These are phyloP conservation scores for Coniosporium tulheliwenetii DNA, from an alignment of 2,329 filamentous ascomycete genomes.

Conservation along the genomic window DNA sequence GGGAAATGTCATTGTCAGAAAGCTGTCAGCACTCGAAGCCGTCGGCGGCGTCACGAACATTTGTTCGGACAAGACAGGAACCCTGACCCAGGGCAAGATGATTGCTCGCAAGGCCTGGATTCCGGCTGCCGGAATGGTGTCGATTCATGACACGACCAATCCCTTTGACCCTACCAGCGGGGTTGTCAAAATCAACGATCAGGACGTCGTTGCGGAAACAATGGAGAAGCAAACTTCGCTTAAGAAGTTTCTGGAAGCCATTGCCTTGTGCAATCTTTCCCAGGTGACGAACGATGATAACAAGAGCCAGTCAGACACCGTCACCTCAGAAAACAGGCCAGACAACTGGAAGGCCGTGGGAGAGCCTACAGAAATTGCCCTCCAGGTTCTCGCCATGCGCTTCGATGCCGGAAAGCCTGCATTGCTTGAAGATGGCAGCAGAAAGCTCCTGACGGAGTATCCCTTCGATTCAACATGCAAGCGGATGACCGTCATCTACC, in stretches of 20 bases:
- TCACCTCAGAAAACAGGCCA: neutral
- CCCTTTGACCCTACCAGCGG: slow-evolving; percentile 18
- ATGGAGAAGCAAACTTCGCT: slow-evolving; percentile 12
- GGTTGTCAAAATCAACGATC: slow-evolving; percentile 12
- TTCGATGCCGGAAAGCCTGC: neutral
- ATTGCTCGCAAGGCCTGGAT: slow-evolving; percentile 19
- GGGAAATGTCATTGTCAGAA: slow-evolving; percentile 19
- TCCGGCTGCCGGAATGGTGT: slow-evolving; percentile 16
- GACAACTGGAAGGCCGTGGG: slow-evolving; percentile 20
- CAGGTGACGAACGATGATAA: slow-evolving; percentile 29
- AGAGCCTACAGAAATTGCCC: slow-evolving; percentile 11
- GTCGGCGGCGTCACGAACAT: slow-evolving; percentile 25
- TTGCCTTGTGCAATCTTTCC: slow-evolving; percentile 33
- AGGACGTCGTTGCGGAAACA: slow-evolving; percentile 8
- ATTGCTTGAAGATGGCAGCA: slow-evolving; percentile 47
- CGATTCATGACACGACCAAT: slow-evolving; percentile 13
- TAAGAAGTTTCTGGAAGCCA: slow-evolving; percentile 17
- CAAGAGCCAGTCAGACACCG: slow-evolving; percentile 25
- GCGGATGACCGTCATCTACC: slow-evolving; percentile 16
- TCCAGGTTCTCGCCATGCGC: slow-evolving; percentile 3
- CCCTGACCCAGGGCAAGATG: slow-evolving; percentile 19
- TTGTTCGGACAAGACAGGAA: slow-evolving; percentile 37
- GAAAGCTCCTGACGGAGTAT: slow-evolving; percentile 11
- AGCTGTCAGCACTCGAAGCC: slow-evolving; percentile 19
- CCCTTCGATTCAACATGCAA: slow-evolving; percentile 17